Percentiles rank a stretch among this genome's conserved stretches.
Evolutionary conservation across 2,329 filamentous ascomycete species (phyloP).

Genomic region (Hypoxylon sp.): DNA sequence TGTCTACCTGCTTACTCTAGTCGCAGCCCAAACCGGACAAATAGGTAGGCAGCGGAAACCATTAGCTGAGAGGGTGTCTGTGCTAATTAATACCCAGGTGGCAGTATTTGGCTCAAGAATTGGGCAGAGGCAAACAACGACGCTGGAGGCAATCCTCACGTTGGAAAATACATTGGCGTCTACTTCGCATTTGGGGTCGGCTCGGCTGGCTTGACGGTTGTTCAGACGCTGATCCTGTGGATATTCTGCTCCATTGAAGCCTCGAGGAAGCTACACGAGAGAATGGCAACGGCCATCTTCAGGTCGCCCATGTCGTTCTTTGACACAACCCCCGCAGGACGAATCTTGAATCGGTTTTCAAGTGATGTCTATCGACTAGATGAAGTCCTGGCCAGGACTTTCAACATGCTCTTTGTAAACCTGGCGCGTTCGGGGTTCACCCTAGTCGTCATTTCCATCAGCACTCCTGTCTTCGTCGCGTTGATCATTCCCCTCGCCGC

Average conservation of each 20-base stretch:
- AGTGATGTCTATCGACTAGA: constrained; percentile 87
- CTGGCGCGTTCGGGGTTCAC: constrained; percentile 82
- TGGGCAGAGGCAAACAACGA: constrained; percentile 87
- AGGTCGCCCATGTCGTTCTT: constrained; percentile 99
- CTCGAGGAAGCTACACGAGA: constrained; percentile 93
- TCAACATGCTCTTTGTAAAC: constrained; percentile 95
- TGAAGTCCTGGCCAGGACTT: constrained; percentile 93
- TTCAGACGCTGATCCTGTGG: constrained; percentile 96
- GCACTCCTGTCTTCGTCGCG: constrained; percentile 83
- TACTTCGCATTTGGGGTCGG: constrained; percentile 97
- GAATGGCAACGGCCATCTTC: constrained; percentile 98
- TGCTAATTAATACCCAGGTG: constrained; percentile 60
- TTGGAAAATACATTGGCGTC: constrained; percentile 92
- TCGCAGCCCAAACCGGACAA: constrained; percentile 83
- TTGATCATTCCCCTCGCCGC: constrained; percentile 83
- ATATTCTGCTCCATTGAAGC: constrained; percentile 99
- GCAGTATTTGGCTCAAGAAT: constrained; percentile 91
- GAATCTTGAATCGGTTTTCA: constrained; percentile 96
- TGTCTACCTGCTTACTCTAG: constrained; percentile 80
- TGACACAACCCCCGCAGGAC: constrained; percentile 94
- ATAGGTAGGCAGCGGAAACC: constrained; percentile 69
- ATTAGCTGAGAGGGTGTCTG: constrained; percentile 33
- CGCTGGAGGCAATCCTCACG: constrained; percentile 74
- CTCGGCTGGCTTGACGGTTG: constrained; percentile 82
- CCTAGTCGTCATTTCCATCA: constrained; percentile 82